These are phyloP conservation scores for Atkinsonella hypoxylon DNA, from an alignment of 2,329 filamentous ascomycete genomes.

Conservation along the genomic window DNA sequence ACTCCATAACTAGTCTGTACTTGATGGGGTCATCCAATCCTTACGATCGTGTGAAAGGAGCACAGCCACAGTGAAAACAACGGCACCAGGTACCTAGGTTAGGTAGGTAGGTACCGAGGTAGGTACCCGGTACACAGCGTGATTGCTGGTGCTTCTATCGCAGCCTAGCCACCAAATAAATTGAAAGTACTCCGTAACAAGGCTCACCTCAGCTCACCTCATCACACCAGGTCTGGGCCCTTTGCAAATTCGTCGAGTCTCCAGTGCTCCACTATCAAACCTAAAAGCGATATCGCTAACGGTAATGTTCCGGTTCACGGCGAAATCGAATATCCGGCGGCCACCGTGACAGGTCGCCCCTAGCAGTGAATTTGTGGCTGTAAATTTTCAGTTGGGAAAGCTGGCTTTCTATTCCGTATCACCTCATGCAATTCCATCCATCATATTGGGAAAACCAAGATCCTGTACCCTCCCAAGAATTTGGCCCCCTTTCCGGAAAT, in stretches of 20 bases:
- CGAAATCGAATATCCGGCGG: constrained; percentile 1
- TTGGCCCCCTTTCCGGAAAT: too few species aligned
- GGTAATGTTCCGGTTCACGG: not conserved
- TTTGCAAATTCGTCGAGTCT: too few species aligned
- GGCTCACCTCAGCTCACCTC: not conserved
- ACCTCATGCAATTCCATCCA: constrained; percentile 1
- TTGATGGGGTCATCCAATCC: constrained; percentile 3
- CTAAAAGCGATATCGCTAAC: not conserved
- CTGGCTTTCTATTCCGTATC: not conserved
- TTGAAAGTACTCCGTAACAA: too few species aligned
- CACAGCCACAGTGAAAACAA: too few species aligned
- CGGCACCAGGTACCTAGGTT: too few species aligned
- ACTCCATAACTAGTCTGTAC: too few species aligned
- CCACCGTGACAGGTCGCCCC: not conserved
- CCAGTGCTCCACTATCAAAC: not conserved
- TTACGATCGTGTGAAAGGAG: too few species aligned
- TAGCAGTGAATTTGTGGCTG: not conserved
- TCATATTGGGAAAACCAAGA: not conserved
- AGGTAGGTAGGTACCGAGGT: too few species aligned
- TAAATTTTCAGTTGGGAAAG: constrained; percentile 3
- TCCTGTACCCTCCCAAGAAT: not conserved
- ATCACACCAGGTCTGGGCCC: not conserved
- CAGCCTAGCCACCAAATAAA: too few species aligned
- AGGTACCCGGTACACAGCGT: too few species aligned
- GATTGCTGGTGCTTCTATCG: too few species aligned